These are phyloP conservation scores for Lantana camara DNA, from an alignment of 257 asterid genomes.

Conservation along the genomic window DNA sequence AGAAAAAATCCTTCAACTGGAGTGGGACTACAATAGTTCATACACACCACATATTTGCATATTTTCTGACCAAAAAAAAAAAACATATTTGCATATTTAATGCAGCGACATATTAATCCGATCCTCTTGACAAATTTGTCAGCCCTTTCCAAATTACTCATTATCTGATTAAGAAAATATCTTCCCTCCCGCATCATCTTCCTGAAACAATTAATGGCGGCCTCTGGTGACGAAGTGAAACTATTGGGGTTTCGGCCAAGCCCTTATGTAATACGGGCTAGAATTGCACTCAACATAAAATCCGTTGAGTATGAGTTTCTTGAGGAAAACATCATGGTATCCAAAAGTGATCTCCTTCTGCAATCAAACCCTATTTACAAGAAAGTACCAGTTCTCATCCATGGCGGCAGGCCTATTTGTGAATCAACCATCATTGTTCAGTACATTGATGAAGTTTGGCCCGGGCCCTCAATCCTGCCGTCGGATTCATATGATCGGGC, in stretches of 20 bases:
- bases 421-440: constrained; percentile 39
- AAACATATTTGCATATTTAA: too few species aligned
- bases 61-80: too few species aligned
- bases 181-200: neutral
- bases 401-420: constrained; percentile 31
- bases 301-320: constrained; percentile 27
- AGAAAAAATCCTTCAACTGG: too few species aligned
- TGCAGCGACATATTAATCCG: too few species aligned
- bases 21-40: too few species aligned
- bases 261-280: constrained; percentile 32
- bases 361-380: constrained; percentile 35
- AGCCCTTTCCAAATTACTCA: neutral
- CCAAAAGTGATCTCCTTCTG: constrained; percentile 33
- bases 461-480: constrained; percentile 45
- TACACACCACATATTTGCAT: too few species aligned
- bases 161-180: neutral
- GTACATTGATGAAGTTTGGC: constrained; percentile 49
- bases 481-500: constrained; percentile 49
- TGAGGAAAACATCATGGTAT: neutral
- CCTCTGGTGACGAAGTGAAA: constrained; percentile 1
- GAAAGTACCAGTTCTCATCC: constrained; percentile 43
- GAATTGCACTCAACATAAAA: constrained; percentile 42
- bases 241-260: constrained; percentile 37
- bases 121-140: too few species aligned
- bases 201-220: constrained; percentile 18